These are phyloP conservation scores for Myxozyma mucilagina DNA, from an alignment of 805 yeast species.

Conservation along the genomic window DNA sequence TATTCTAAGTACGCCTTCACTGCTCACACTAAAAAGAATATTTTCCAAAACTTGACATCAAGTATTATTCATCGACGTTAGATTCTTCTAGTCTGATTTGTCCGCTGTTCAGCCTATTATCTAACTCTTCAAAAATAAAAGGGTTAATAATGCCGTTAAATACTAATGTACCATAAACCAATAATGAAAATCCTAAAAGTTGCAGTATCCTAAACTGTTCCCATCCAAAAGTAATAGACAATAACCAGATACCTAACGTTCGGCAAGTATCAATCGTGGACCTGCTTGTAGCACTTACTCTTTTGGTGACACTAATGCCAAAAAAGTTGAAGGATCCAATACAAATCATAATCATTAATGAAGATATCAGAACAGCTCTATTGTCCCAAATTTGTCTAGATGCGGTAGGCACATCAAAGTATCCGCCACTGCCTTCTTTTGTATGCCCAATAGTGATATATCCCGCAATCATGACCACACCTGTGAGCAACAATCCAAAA, in stretches of 20 bases:
- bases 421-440: slow-evolving; percentile 47
- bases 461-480: slow-evolving; percentile 44
- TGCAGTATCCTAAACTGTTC: slow-evolving; percentile 66
- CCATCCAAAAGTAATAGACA: slow-evolving; percentile 73
- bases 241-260: slow-evolving; percentile 72
- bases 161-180: slow-evolving; percentile 71
- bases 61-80: background rate
- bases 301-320: slow-evolving; percentile 67
- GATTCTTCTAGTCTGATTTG: background rate
- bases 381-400: slow-evolving; percentile 50
- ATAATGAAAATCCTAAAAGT: slow-evolving; percentile 58
- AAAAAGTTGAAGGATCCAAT: slow-evolving; percentile 71
- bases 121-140: slow-evolving; percentile 6
- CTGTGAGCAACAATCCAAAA: slow-evolving; percentile 56
- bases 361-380: slow-evolving; percentile 50
- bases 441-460: slow-evolving; percentile 41
- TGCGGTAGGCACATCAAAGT: slow-evolving; percentile 57
- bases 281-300: slow-evolving; percentile 71
- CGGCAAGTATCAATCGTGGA: slow-evolving; percentile 78
- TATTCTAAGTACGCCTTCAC: background rate
- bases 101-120: background rate
- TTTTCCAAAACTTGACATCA: too few relatives aligned
- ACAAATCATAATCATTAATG: slow-evolving; percentile 67
- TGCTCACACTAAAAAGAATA: background rate
- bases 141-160: slow-evolving; percentile 54